phyloP scores from a whole-genome alignment of 1,284 basidiomycete species.

The Trametes versicolor region DNA sequence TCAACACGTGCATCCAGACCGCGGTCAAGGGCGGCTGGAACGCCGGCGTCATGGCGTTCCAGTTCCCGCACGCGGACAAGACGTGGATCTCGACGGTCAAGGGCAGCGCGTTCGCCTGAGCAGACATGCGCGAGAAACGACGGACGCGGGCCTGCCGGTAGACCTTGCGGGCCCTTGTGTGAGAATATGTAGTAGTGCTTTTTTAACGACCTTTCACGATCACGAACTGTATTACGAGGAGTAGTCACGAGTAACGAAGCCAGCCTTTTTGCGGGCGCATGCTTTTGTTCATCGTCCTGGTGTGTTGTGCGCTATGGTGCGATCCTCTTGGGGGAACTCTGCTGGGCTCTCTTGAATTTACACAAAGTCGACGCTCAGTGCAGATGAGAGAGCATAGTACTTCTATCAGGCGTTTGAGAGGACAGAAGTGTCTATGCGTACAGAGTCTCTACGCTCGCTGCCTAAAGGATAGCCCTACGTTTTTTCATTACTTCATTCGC shows the following conservation, averaged over 20 bases:
- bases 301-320: neutral
- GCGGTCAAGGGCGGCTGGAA: conserved; percentile 67
- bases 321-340: neutral
- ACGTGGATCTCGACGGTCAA: conserved; percentile 25
- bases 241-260: conserved; percentile 15
- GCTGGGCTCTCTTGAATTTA: too few species aligned
- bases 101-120: conserved; percentile 19
- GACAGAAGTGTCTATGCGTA: too few species aligned
- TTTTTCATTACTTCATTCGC: too few species aligned
- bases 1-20: conserved; percentile 63
- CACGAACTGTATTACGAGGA: conserved; percentile 12
- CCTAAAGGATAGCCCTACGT: too few species aligned
- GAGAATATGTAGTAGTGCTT: conserved; percentile 10
- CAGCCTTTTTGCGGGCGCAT: conserved; percentile 1
- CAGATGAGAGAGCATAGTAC: too few species aligned
- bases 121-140: conserved; percentile 15
- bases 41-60: conserved; percentile 56
- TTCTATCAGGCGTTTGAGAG: too few species aligned
- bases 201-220: conserved; percentile 5
- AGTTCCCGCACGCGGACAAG: conserved; percentile 32
- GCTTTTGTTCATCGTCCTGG: neutral
- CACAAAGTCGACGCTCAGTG: too few species aligned
- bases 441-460: too few species aligned
- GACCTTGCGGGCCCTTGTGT: conserved; percentile 5
- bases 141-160: conserved; percentile 5